Base-by-base conservation (phyloP, 106 monocot genomes). In the Phalaenopsis equestris region DNA sequence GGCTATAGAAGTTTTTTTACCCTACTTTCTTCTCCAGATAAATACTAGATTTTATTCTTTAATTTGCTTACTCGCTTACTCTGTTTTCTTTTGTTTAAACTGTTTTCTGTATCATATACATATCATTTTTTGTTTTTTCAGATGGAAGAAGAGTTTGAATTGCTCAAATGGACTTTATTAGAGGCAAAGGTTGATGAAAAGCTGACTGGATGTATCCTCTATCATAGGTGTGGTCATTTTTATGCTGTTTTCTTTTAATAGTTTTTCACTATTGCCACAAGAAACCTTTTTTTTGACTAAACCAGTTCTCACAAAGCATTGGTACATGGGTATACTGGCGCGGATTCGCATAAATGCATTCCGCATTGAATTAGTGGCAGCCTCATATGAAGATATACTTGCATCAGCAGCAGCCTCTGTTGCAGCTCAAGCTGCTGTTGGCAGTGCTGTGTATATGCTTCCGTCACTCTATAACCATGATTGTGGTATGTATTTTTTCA, bases 401-500 rank as follows among this genome's bases (percentile, higher is more conserved):
- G 37, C 77, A 61, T 85, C 82, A 45, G 96, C 93, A 67, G 81
- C 81, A 79, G 86, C 96, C 37, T 84, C 81, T 75, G 86, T 94
- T 76, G 65, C 65, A 56, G 75, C 82, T 86, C 87, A 93, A 80
- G 84, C 84, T 56, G 89, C 91, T 73, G 90, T 92, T 84, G 97
- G 97, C 16, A 97, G 85, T 92, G 92, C 97, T 70, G 80, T 97
- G 77, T 97, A 97, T 81, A 92, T 97, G 82, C 87, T 97, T 85
- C 92, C 97, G 12, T 97, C 97, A 80, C 90, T 97, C 72, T 94
- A 97, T 76, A 97, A 97, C 80, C 97, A 97, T 86, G 94, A 97
- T 48, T 97, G 97, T 77, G 97, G 97, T 97, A 92, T 7, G 67
- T 37, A 15, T 36, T 67, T 55, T 67, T 61, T 73, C 41, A 74